Conservation (phyloP, 1,139 yeast genomes). For the Saccharomyces uvarum region DNA sequence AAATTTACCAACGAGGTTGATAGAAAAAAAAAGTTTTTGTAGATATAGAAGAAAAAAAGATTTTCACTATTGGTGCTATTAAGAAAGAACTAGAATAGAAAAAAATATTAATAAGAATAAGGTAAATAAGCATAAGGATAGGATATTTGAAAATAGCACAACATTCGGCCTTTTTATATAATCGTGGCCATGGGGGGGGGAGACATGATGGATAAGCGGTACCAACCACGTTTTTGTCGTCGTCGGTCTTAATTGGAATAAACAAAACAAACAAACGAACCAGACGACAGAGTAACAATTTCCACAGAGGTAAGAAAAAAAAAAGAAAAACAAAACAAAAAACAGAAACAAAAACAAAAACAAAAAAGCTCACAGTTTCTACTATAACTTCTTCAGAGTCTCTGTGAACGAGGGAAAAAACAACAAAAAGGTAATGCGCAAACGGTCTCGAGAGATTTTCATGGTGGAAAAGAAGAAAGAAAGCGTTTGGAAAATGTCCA, state of each 20-base stretch:
- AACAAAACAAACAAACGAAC: conserved; percentile 1
- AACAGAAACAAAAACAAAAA: neutral
- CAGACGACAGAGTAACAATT: neutral
- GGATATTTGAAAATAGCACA: neutral
- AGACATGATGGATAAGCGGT: neutral
- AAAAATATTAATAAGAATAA: neutral
- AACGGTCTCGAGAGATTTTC: neutral
- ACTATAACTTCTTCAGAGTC: neutral
- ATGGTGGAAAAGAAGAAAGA: neutral
- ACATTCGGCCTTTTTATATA: neutral
- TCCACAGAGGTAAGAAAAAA: neutral
- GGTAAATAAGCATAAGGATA: neutral
- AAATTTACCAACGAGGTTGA: conserved; percentile 1
- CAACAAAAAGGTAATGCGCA: neutral
- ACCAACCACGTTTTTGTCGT: neutral
- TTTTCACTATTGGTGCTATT: neutral
- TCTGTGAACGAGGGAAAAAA: conserved; percentile 1
- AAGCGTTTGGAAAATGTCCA: neutral
- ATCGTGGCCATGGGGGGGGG: neutral
- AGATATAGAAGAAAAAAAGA: conserved; percentile 1
- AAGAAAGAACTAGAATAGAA: neutral
- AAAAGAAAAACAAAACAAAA: neutral
- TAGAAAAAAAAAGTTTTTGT: conserved; percentile 1
- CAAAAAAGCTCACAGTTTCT: neutral
- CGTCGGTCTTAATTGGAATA: neutral